These are phyloP conservation scores for Pichiaceae sp. DNA, from an alignment of 1,139 yeast genomes.

Conservation along the genomic window DNA sequence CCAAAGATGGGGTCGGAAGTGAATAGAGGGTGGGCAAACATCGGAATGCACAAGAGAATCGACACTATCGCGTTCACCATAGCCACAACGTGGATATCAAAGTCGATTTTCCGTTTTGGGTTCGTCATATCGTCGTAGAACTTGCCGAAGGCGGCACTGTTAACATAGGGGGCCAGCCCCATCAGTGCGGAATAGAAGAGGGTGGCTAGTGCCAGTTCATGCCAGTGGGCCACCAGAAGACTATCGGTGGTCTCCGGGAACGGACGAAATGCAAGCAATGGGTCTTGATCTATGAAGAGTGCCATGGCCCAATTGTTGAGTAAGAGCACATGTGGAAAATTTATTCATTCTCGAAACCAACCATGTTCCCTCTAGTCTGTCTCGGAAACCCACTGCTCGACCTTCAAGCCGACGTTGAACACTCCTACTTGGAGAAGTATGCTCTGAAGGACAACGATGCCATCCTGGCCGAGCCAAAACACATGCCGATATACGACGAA, in stretches of 20 bases:
- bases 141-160: slow-evolving; percentile 20
- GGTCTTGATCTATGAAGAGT: slow-evolving; percentile 28
- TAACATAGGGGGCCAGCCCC: slow-evolving; percentile 25
- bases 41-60: slow-evolving; percentile 32
- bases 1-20: slow-evolving; percentile 36
- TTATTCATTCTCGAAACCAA: not conserved
- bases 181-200: slow-evolving; percentile 34
- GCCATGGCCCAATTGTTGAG: slow-evolving; percentile 9
- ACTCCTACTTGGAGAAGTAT: slow-evolving; percentile 68
- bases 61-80: slow-evolving; percentile 46
- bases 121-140: slow-evolving; percentile 16
- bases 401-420: slow-evolving; percentile 72
- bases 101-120: slow-evolving; percentile 30
- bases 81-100: slow-evolving; percentile 49
- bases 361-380: slow-evolving; percentile 52
- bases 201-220: slow-evolving; percentile 36
- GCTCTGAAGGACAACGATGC: slow-evolving; percentile 89
- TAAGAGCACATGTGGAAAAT: not conserved
- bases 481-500: slow-evolving; percentile 80
- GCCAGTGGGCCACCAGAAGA: slow-evolving; percentile 40
- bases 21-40: slow-evolving; percentile 39
- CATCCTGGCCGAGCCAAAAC: slow-evolving; percentile 82
- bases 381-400: slow-evolving; percentile 79
- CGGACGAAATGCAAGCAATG: slow-evolving; percentile 38
- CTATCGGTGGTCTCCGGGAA: slow-evolving; percentile 32